A percentile compares a stretch with the other conserved stretches of the same genome.
Evolutionary conservation across 176 grass and related monocot species (phyloP).

Genomic region (Cenchrus purpureus): DNA sequence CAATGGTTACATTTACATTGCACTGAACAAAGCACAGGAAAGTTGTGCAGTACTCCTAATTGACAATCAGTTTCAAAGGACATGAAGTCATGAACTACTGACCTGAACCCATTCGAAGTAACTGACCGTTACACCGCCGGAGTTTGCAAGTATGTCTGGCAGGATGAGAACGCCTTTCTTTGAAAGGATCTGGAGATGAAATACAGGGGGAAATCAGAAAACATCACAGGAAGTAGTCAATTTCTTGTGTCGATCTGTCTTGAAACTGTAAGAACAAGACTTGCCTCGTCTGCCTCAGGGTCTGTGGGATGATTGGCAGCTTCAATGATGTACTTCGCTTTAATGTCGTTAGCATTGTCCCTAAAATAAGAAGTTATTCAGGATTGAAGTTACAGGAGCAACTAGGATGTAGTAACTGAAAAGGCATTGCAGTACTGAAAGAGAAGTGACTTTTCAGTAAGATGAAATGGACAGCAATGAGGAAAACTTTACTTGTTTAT

Average conservation of each 20-base stretch:
- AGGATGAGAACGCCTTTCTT: slow-evolving; percentile 95
- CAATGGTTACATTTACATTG: not conserved
- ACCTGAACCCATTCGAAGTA: slow-evolving; percentile 99
- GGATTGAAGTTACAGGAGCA: not conserved
- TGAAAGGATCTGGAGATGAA: slow-evolving; percentile 68
- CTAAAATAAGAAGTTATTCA: slow-evolving; percentile 35
- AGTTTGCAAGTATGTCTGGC: slow-evolving; percentile 89
- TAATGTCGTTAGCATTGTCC: slow-evolving; percentile 93
- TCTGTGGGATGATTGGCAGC: slow-evolving; percentile 98
- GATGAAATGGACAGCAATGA: not conserved
- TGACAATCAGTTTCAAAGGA: not conserved
- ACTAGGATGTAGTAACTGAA: no score
- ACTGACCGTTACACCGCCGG: slow-evolving; percentile 86
- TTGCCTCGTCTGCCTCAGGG: slow-evolving; percentile 92
- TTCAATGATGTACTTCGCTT: slow-evolving; percentile 92
- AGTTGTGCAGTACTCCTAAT: not conserved
- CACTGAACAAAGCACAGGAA: not conserved
- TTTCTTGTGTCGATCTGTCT: not conserved
- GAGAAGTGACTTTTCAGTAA: not conserved
- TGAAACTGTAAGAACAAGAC: not conserved
- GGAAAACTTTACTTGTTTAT: slow-evolving; percentile 67
- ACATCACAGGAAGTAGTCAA: not conserved
- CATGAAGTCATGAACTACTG: not conserved
- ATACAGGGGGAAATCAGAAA: slow-evolving; percentile 9
- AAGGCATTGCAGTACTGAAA: not conserved